phyloP scores from a whole-genome alignment of 257 asterid genomes.

The Solanum ossicruentum region DNA sequence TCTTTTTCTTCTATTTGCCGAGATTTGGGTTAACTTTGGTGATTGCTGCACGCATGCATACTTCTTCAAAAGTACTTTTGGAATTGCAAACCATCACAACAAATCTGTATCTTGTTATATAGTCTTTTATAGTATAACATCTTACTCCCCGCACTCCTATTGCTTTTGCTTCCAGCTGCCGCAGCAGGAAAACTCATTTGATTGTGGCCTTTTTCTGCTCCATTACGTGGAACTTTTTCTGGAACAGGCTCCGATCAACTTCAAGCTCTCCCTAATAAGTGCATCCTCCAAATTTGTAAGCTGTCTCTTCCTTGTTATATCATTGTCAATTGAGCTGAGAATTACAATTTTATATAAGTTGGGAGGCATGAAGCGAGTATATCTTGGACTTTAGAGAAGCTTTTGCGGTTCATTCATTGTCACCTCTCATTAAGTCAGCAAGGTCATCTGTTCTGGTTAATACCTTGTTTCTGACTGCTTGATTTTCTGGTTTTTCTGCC shows the following conservation, averaged over 20 bases:
- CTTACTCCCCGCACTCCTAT: not conserved
- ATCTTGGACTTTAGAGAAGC: not conserved
- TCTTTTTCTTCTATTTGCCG: not conserved
- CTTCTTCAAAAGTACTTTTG: not conserved
- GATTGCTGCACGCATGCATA: not conserved
- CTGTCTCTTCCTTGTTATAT: constrained; percentile 1
- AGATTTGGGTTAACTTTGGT: not conserved
- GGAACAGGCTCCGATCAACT: constrained; percentile 34
- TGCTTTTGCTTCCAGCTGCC: constrained; percentile 50
- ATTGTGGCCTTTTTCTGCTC: constrained; percentile 92
- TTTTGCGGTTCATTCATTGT: not conserved
- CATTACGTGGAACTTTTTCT: constrained; percentile 75
- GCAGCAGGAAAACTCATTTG: constrained; percentile 78
- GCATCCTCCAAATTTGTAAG: constrained; percentile 44
- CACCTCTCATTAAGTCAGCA: not conserved
- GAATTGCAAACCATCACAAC: not conserved
- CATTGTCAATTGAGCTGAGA: not conserved
- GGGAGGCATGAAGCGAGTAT: not conserved
- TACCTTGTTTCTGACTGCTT: not conserved
- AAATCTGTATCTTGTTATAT: not conserved
- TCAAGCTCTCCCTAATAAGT: constrained; percentile 5
- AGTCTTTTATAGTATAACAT: not conserved
- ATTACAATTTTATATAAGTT: not conserved
- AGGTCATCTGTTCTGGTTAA: not conserved
- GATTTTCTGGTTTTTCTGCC: not conserved